Base-by-base conservation (phyloP, 2,329 filamentous ascomycete species). In the Pseudogymnoascus sp. region DNA sequence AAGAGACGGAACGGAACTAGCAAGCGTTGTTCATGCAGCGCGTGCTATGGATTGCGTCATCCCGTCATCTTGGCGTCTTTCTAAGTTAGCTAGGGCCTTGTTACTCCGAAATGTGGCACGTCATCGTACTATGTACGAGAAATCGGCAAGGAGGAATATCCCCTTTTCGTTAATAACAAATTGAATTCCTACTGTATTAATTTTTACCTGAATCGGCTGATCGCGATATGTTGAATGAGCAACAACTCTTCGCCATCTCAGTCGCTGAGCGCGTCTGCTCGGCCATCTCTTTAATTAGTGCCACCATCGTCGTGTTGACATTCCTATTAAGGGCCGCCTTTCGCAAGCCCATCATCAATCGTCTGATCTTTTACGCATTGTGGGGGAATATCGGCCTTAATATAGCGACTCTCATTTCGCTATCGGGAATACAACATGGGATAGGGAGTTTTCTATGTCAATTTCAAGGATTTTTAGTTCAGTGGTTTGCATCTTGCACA, bases 401-500 rank as follows among this genome's bases (percentile, higher is more conserved):
- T 69, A 75, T 81, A 38, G 82, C 79, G 1, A 83, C 82, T 4
- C 69, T 84, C 9, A 80, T 84, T 28, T 80, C 80, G 74, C 77
- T 2, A 79, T 77, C 2, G 7, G 30, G 16, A 1, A 6, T 2
- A 3, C 12, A 28, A 16, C 30, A 62, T n/a, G 36, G 36, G 36
- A 30, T 55, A 14, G 62, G 49, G 42, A 49, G 19, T 16, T 41
- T 11, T 19, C 12, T 58, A 8, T 86, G 89, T 70, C 85, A 89
- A 70, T 82, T 90, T 25, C 90, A 94, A 69, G 88, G 78, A 0
- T 88, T 91, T 66, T 73, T 93, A 11, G 88, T 93, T 66, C 90
- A 93, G 72, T 42, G 39, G 39, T 58, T 8, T 12, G 52, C 23
- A 42, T 42, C 39, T 38, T 11, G 9, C 1, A 42, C 39, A 23